These are phyloP conservation scores for Boletus sp. DNA, from an alignment of 768 basidiomycete genomes.

Conservation along the genomic window DNA sequence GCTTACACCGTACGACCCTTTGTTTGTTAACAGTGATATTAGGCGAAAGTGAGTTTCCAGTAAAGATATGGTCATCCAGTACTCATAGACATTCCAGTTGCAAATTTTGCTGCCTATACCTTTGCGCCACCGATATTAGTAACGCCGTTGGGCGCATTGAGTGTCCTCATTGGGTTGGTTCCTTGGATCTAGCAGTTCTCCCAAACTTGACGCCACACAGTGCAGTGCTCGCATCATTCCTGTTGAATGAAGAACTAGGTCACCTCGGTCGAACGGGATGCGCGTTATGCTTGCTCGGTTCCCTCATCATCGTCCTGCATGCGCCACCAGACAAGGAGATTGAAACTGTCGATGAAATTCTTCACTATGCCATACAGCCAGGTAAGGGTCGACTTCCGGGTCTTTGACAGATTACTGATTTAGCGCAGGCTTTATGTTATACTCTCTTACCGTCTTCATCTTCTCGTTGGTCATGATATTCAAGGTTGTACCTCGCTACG, in stretches of 20 bases:
- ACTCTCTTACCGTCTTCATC: conserved; percentile 81
- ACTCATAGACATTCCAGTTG: conserved; percentile 43
- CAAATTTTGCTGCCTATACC: conserved; percentile 94
- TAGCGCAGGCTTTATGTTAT: conserved; percentile 81
- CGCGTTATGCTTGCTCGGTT: conserved; percentile 79
- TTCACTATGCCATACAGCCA: conserved; percentile 90
- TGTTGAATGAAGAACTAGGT: conserved; percentile 91
- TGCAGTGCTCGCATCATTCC: conserved; percentile 89
- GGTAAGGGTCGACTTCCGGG: conserved; percentile 48
- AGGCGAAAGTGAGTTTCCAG: conserved; percentile 73
- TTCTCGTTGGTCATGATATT: conserved; percentile 88
- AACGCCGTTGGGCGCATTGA: conserved; percentile 96
- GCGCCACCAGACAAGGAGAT: conserved; percentile 96
- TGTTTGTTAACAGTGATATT: conserved; percentile 67
- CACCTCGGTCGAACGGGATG: conserved; percentile 90
- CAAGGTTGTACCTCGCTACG: conserved; percentile 77
- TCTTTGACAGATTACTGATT: conserved; percentile 8
- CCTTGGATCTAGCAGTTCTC: not conserved
- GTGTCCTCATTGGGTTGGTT: conserved; percentile 91
- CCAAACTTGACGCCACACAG: conserved; percentile 40
- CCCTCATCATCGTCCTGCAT: conserved; percentile 92
- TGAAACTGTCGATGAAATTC: conserved; percentile 89
- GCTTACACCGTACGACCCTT: conserved; percentile 6
- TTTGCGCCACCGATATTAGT: conserved; percentile 98
- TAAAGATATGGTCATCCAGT: not conserved